Evolutionary conservation across 2,329 filamentous ascomycete genomes (phyloP), one percentile per base, ranked within the genome.

Genomic region (Nectriaceae sp.): DNA sequence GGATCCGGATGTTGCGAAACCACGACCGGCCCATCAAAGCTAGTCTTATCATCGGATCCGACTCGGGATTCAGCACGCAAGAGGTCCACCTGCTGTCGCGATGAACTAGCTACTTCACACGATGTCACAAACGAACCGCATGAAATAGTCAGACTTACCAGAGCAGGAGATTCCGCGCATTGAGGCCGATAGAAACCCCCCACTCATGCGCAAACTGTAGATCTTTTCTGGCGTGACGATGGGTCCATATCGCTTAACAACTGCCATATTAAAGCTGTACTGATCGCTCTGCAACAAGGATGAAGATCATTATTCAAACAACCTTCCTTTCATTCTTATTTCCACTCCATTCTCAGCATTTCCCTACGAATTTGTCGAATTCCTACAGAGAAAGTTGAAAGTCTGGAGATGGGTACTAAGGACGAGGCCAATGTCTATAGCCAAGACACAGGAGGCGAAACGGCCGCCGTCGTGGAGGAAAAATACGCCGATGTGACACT

Each of bases 401-500:
- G n/a, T n/a, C 15, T 31, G 26, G 15, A 31, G 15, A 24, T 11
- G 11, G 6, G 13, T 21, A 21, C 11, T 21, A 18, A 37, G 5
- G 40, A 47, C 4, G 45, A 47, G 40, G 29, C 39, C n/a, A 47
- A 47, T n/a, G 40, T 47, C 33, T 29, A n/a, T 33, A 49, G 41
- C 37, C 36, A 49, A 15, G 46, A 49, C 3, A 22, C 38, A 18
- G 2, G 24, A 5, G 46, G 41, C 16, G 46, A 49, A 16, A 47
- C 40, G 6, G 35, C 41, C 24, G 24, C 45, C 37, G 43, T 44
- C 6, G 52, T 56, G 10, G 26, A 35, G 13, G 49, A 51, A 40
- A 63, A 65, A 41, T 64, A 67, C 43, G 68, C 69, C 15, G 69
- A 71, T 47, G 66, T 64, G n/a, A 71, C 69, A 2, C 48, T 71